phyloP scores from a whole-genome alignment of 2,329 filamentous ascomycete species.

The Penicillium sp. region DNA sequence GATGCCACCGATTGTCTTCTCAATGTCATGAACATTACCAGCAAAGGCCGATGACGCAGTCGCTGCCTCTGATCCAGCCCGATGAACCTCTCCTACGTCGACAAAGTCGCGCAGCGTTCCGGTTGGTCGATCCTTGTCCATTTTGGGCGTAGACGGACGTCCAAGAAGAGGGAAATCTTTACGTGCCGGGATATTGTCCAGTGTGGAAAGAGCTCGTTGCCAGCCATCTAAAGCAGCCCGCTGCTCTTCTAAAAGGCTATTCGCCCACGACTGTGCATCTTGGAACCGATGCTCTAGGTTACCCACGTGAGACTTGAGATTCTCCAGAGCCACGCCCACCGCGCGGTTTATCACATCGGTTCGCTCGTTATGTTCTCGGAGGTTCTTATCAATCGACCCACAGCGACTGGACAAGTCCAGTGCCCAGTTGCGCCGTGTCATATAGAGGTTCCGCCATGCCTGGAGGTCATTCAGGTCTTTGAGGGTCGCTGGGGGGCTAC shows the following conservation, averaged over 20 bases:
- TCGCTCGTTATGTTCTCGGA: constrained; percentile 53
- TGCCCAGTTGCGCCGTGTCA: constrained; percentile 76
- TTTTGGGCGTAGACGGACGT: constrained; percentile 41
- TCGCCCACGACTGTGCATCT: constrained; percentile 47
- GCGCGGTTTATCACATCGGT: constrained; percentile 65
- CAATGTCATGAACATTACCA: constrained; percentile 59
- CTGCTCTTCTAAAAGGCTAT: constrained; percentile 45
- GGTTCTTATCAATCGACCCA: constrained; percentile 59
- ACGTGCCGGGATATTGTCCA: constrained; percentile 43
- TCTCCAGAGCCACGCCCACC: constrained; percentile 79
- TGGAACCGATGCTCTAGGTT: constrained; percentile 46
- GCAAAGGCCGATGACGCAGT: constrained; percentile 60
- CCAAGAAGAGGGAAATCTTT: constrained; percentile 44
- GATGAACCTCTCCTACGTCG: constrained; percentile 68
- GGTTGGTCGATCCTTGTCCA: constrained; percentile 45
- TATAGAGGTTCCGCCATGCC: constrained; percentile 87
- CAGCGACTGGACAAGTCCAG: constrained; percentile 67
- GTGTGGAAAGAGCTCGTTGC: constrained; percentile 36
- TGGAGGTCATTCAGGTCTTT: constrained; percentile 73
- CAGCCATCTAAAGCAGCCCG: constrained; percentile 44
- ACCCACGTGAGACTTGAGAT: constrained; percentile 53
- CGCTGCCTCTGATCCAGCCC: constrained; percentile 65
- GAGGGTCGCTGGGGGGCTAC: constrained; percentile 72
- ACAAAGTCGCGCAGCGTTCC: constrained; percentile 72
- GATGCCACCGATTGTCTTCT: constrained; percentile 59